Evolutionary conservation across 2,329 filamentous ascomycete species (phyloP), one percentile per base, ranked within the genome.

Genomic region (Penicillium sclerotiorum): DNA sequence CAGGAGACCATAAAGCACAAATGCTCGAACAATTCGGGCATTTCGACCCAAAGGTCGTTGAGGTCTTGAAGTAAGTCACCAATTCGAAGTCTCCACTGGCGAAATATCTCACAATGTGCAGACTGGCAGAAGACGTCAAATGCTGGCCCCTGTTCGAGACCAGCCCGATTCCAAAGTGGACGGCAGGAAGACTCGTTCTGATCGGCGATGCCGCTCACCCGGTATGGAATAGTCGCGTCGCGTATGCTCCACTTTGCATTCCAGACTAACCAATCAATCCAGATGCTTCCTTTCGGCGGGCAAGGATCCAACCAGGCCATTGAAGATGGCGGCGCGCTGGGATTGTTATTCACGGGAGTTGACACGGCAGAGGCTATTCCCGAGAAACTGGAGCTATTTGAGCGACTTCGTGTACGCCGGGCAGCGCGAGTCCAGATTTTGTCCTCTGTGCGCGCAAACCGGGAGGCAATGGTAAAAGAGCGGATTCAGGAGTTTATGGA

Each of bases 151-250:
- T 70, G 13, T 56, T 58, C 7, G 49, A 52, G 42, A 57, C 58
- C 12, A 59, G 67, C 3, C 66, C 67, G 1, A 55, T 70, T 2
- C 30, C 50, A 20, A 57, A 41, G 7, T 68, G 66, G 61, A 47
- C 38, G 27, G 49, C 50, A 9, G 59, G 59, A 8, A 61, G 57
- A 8, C 21, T 67, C 11, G 49, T 70, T 3, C 50, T 70, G 5
- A 62, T 67, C 17, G 68, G 68, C 6, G 65, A 71, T 22, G 66
- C 67, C 21, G 67, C 62, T n/a, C 68, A 70, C 50, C 60, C 67
- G 9, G 63, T 70, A 42, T n/a, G n/a, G 5, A 22, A 23, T 17
- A 28, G 25, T 28, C 30, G 30, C 13, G 7, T 32, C 7, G 30
- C 8, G 5, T n/a, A 5, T n/a, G 30, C 30, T 32, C 30, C 7